Evolutionary conservation across 2,329 filamentous ascomycete genomes (phyloP).

Genomic region (Fusarium floridanum): DNA sequence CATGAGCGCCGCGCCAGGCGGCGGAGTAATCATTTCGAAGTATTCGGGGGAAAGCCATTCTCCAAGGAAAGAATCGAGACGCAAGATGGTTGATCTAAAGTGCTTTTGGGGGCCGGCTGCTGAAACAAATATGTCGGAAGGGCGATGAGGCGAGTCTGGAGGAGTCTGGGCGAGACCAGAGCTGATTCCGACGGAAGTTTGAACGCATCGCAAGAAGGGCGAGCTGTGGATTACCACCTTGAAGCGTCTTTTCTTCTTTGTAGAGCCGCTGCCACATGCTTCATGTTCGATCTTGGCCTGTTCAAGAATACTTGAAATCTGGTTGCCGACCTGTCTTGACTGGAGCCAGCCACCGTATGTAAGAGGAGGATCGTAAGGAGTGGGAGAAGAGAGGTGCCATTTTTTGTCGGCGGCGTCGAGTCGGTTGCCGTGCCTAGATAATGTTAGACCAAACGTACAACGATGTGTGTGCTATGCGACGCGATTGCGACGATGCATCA

Average conservation of each 20-base stretch:
- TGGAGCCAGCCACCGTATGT: conserved; percentile 96
- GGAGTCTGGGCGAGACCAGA: conserved; percentile 79
- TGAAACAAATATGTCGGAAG: conserved; percentile 53
- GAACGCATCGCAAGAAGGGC: conserved; percentile 92
- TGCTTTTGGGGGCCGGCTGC: conserved; percentile 48
- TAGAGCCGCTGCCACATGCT: conserved; percentile 39
- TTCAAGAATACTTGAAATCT: conserved; percentile 81
- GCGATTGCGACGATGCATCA: conserved; percentile 35
- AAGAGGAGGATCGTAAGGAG: conserved; percentile 94
- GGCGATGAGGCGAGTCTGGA: conserved; percentile 49
- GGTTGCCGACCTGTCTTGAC: conserved; percentile 81
- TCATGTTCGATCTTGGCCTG: conserved; percentile 63
- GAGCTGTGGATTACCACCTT: conserved; percentile 91
- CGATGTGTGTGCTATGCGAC: conserved; percentile 28
- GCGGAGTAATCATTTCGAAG: conserved; percentile 91
- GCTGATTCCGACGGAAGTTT: conserved; percentile 90
- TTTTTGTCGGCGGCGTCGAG: conserved; percentile 94
- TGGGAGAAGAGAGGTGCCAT: conserved; percentile 93
- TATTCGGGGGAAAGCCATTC: conserved; percentile 97
- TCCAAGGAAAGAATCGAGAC: conserved; percentile 91
- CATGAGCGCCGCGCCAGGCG: conserved; percentile 89
- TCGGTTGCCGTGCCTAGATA: conserved; percentile 84
- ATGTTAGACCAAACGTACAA: conserved; percentile 25
- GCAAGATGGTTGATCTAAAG: conserved; percentile 73
- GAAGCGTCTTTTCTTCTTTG: conserved; percentile 69